These are phyloP conservation scores for Mucor racemosus DNA, from an alignment of 371 early-diverging fungal genomes.

Conservation along the genomic window DNA sequence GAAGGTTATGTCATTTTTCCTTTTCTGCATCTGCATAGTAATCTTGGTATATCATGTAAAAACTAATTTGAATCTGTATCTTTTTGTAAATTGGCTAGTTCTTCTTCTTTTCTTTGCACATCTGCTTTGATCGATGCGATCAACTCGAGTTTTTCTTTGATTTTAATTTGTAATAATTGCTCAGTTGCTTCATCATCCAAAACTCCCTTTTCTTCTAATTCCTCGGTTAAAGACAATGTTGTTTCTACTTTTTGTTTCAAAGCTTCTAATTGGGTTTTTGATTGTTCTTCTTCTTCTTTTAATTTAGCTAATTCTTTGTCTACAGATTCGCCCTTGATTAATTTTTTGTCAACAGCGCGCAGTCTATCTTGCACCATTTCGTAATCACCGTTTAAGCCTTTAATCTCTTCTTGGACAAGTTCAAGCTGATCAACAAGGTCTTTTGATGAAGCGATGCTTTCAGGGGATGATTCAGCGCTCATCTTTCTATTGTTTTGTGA, in stretches of 20 bases:
- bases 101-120: neutral
- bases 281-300: neutral
- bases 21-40: neutral
- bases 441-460: neutral
- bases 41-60: neutral
- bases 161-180: neutral
- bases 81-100: neutral
- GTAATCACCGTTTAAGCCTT: neutral
- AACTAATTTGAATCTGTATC: neutral
- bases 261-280: neutral
- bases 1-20: neutral
- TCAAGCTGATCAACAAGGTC: neutral
- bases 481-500: neutral
- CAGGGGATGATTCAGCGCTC: neutral
- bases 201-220: neutral
- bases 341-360: neutral
- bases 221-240: neutral
- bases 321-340: neutral
- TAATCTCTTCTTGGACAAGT: neutral
- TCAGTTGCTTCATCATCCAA: slow-evolving; percentile 6
- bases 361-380: neutral
- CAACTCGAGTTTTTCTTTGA: neutral
- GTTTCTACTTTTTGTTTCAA: neutral
- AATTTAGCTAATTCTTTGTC: neutral
- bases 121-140: neutral